Percentiles rank a stretch among this genome's conserved stretches.
These are phyloP conservation scores for Narthecium ossifragum DNA, from an alignment of 106 monocot species.

Conservation along the genomic window DNA sequence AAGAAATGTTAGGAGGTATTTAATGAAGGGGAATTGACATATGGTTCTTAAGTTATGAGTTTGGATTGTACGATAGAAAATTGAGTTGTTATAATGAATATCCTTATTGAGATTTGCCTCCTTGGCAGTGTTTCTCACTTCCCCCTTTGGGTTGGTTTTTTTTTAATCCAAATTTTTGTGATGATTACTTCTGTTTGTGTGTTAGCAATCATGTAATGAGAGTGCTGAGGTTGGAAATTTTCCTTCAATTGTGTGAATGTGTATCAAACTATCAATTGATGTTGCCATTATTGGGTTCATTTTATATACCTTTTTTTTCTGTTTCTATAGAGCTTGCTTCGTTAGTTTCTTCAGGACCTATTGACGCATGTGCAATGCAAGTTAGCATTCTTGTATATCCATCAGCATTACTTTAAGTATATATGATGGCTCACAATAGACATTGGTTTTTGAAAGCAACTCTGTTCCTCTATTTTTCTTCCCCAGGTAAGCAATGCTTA, in stretches of 20 bases:
- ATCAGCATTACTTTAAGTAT: not conserved
- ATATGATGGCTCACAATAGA: not conserved
- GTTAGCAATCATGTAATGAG: too few relatives aligned
- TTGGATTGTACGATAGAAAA: too few relatives aligned
- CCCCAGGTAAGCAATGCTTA: slow-evolving; percentile 61
- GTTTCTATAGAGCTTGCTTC: not conserved
- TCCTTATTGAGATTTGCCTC: too few relatives aligned
- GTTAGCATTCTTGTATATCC: not conserved
- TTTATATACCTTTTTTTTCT: not conserved
- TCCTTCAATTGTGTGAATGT: too few relatives aligned
- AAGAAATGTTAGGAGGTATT: not conserved
- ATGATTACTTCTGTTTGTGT: too few relatives aligned
- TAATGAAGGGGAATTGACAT: not conserved
- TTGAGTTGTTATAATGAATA: too few relatives aligned
- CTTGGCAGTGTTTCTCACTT: too few relatives aligned
- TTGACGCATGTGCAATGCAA: not conserved
- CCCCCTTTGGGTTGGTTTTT: too few relatives aligned
- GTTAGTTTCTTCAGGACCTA: not conserved
- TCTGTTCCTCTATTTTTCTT: slow-evolving; percentile 2
- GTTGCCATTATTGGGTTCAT: too few relatives aligned
- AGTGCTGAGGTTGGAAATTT: too few relatives aligned
- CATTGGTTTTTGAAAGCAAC: not conserved
- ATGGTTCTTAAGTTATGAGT: not conserved
- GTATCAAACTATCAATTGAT: too few relatives aligned
- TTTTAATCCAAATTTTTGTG: too few relatives aligned